These are phyloP conservation scores for Ilyonectria sp. DNA, from an alignment of 2,329 filamentous ascomycete species.

Conservation along the genomic window DNA sequence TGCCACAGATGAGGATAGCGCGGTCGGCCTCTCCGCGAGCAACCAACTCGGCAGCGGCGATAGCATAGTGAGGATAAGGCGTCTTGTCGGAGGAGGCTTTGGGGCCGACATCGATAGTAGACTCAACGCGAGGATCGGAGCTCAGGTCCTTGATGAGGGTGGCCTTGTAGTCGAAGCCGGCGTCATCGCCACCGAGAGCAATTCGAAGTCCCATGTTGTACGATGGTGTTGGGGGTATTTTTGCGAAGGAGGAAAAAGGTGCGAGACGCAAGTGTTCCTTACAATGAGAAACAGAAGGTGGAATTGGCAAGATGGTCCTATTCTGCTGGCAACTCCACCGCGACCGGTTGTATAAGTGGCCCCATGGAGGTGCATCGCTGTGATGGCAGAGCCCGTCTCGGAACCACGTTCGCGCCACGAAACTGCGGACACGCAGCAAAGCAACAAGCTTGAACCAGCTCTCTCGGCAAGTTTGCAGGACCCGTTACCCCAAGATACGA, in stretches of 20 bases:
- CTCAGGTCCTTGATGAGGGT: slow-evolving; percentile 81
- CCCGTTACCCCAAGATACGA: background rate
- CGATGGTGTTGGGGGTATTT: background rate
- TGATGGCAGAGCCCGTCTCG: slow-evolving; percentile 4
- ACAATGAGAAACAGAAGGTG: slow-evolving; percentile 4
- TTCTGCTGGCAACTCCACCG: slow-evolving; percentile 1
- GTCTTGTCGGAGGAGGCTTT: slow-evolving; percentile 78
- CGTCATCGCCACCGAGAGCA: slow-evolving; percentile 61
- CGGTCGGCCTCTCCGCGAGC: slow-evolving; percentile 78
- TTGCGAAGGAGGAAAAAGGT: background rate
- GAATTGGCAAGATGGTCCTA: slow-evolving; percentile 2
- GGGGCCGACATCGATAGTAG: slow-evolving; percentile 79
- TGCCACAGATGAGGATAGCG: slow-evolving; percentile 87
- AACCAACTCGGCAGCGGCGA: slow-evolving; percentile 77
- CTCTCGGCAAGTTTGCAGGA: slow-evolving; percentile 2
- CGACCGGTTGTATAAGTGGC: slow-evolving; percentile 13
- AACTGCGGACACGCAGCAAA: background rate
- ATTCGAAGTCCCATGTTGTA: slow-evolving; percentile 25
- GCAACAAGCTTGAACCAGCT: background rate
- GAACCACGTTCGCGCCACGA: background rate
- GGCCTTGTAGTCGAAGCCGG: slow-evolving; percentile 84
- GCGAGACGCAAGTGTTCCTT: background rate
- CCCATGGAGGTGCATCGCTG: background rate
- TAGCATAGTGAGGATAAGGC: slow-evolving; percentile 84
- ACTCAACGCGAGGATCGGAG: slow-evolving; percentile 72